Conservation (phyloP, 768 basidiomycete genomes). For the Gloeopeniophorella convolvens region DNA sequence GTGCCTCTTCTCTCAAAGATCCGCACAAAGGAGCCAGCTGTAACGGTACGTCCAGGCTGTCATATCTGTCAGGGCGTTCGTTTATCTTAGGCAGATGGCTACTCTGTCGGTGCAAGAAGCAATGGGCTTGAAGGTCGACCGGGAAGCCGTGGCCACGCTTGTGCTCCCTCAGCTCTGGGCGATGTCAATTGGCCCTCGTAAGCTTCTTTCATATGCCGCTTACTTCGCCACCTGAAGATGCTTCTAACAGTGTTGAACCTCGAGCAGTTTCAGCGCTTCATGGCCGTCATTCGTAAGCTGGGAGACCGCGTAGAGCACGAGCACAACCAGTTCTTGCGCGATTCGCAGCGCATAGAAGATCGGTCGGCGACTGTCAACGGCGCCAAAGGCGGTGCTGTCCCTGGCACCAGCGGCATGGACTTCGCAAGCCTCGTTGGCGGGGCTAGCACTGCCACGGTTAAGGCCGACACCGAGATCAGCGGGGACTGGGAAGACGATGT, state of each 20-base stretch:
- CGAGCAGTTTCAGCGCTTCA: slow-evolving; percentile 89
- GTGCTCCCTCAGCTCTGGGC: slow-evolving; percentile 71
- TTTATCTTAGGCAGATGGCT: slow-evolving; percentile 56
- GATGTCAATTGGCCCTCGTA: slow-evolving; percentile 94
- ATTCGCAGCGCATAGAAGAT: slow-evolving; percentile 87
- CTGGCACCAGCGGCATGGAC: slow-evolving; percentile 52
- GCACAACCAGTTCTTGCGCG: slow-evolving; percentile 86
- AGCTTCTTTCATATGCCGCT: slow-evolving; percentile 5
- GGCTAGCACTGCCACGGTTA: slow-evolving; percentile 37
- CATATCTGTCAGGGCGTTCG: neutral
- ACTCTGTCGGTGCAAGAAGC: slow-evolving; percentile 88
- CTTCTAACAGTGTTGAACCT: slow-evolving; percentile 57
- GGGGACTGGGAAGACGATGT: slow-evolving; percentile 74
- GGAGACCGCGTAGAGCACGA: slow-evolving; percentile 88
- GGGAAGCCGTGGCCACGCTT: slow-evolving; percentile 66
- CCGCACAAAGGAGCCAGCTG: slow-evolving; percentile 91
- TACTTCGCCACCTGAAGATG: neutral
- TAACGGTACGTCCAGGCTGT: slow-evolving; percentile 60
- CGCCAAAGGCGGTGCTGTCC: slow-evolving; percentile 25
- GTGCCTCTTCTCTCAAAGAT: slow-evolving; percentile 93
- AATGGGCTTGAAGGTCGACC: slow-evolving; percentile 92
- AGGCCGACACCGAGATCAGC: slow-evolving; percentile 39
- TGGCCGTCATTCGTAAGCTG: slow-evolving; percentile 71
- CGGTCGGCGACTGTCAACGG: slow-evolving; percentile 45
- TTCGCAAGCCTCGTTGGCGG: slow-evolving; percentile 85